Evolutionary conservation across 495 filamentous ascomycete genomes (phyloP).

Genomic region (Antarctomyces pellizariae): DNA sequence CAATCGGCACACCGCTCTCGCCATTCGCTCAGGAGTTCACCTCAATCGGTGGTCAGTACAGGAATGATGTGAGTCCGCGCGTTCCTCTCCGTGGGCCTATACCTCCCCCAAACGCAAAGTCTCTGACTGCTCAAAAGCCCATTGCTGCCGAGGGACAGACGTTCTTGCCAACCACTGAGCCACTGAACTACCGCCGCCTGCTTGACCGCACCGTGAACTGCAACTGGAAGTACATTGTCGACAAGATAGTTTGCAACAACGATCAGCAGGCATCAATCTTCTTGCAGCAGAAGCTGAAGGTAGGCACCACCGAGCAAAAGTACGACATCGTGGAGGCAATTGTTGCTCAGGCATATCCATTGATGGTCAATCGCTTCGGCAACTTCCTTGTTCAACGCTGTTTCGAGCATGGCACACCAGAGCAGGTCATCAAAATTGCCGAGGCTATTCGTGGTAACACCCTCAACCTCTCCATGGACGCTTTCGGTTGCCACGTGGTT

Average conservation of each 20-base stretch:
- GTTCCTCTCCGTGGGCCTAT: background rate
- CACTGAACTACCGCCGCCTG: slow-evolving; percentile 88
- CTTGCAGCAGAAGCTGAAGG: slow-evolving; percentile 95
- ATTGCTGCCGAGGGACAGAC: slow-evolving; percentile 37
- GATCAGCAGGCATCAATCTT: slow-evolving; percentile 98
- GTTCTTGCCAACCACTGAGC: slow-evolving; percentile 70
- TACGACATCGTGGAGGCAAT: slow-evolving; percentile 94
- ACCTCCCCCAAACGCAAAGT: background rate
- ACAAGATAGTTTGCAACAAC: slow-evolving; percentile 98
- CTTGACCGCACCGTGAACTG: slow-evolving; percentile 91
- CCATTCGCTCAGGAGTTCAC: slow-evolving; percentile 70
- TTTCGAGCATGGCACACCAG: slow-evolving; percentile 90
- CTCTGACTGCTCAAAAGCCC: slow-evolving; percentile 11
- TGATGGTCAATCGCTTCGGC: slow-evolving; percentile 96
- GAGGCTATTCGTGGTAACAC: slow-evolving; percentile 90
- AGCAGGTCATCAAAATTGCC: slow-evolving; percentile 88
- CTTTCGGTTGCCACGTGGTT: slow-evolving; percentile 93
- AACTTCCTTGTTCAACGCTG: slow-evolving; percentile 97
- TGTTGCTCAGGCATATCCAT: slow-evolving; percentile 77
- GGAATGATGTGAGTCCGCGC: slow-evolving; percentile 26
- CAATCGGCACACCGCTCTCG: slow-evolving; percentile 61
- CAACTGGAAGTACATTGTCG: slow-evolving; percentile 98
- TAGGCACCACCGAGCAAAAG: slow-evolving; percentile 86
- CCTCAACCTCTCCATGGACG: slow-evolving; percentile 85
- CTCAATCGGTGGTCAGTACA: slow-evolving; percentile 21